A percentile compares a stretch with the other conserved stretches of the same genome.
phyloP scores from a whole-genome alignment of 495 filamentous ascomycete genomes.

The Friedmanniomyces simplex region DNA sequence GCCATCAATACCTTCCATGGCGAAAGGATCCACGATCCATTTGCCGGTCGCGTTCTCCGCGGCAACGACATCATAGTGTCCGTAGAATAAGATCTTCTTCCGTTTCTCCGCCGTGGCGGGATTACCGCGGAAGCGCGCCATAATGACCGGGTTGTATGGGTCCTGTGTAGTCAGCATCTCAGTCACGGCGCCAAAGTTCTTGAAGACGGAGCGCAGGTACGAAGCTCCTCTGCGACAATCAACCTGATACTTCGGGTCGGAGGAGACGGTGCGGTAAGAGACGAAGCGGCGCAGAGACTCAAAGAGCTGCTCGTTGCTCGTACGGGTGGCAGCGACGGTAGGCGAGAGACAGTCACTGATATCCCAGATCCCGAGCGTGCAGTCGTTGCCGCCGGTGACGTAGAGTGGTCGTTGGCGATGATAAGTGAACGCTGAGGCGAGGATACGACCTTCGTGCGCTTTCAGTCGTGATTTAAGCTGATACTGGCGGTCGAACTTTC shows the following conservation, averaged over 20 bases:
- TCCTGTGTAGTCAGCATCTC: constrained; percentile 69
- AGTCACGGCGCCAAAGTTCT: constrained; percentile 77
- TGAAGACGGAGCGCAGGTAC: constrained; percentile 79
- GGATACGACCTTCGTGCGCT: constrained; percentile 73
- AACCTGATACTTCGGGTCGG: constrained; percentile 66
- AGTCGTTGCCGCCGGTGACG: constrained; percentile 92
- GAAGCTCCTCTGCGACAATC: constrained; percentile 90
- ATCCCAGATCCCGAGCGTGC: constrained; percentile 80
- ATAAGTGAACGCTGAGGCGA: constrained; percentile 69
- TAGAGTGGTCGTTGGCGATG: constrained; percentile 61
- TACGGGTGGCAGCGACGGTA: constrained; percentile 38
- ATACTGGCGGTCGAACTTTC: constrained; percentile 83
- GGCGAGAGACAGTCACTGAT: constrained; percentile 46
- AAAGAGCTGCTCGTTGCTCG: constrained; percentile 70
- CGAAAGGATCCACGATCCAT: constrained; percentile 82
- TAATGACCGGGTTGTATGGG: constrained; percentile 72
- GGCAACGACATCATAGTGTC: constrained; percentile 97
- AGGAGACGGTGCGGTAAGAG: constrained; percentile 81
- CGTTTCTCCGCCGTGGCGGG: constrained; percentile 42
- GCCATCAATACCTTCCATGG: constrained; percentile 73
- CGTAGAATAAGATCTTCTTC: constrained; percentile 91
- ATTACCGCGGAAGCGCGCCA: constrained; percentile 73
- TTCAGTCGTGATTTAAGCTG: constrained; percentile 73
- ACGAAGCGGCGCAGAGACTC: constrained; percentile 75
- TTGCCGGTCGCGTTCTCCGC: constrained; percentile 67